phyloP scores from a whole-genome alignment of 2,329 filamentous ascomycete species.

The Arthrobotrys entomopaga region DNA sequence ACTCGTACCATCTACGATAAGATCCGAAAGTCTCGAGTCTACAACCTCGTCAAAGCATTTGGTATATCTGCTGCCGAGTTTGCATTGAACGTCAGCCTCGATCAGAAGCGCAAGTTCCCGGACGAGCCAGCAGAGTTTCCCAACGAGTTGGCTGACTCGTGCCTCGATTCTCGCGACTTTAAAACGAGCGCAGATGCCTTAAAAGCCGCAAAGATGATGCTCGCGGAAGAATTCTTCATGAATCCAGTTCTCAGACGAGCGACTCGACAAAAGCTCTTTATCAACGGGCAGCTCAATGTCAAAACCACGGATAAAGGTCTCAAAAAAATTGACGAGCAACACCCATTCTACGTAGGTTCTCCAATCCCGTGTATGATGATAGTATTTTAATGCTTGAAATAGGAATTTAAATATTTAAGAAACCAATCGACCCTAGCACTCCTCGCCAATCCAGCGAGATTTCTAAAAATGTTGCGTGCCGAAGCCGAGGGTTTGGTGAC shows the following conservation, averaged over 20 bases:
- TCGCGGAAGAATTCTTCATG: slow-evolving; percentile 86
- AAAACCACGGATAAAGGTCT: slow-evolving; percentile 92
- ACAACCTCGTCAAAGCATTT: slow-evolving; percentile 85
- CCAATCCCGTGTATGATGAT: neutral
- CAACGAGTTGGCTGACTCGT: slow-evolving; percentile 83
- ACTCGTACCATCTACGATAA: slow-evolving; percentile 84
- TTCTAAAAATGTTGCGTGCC: slow-evolving; percentile 95
- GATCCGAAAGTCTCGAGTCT: slow-evolving; percentile 80
- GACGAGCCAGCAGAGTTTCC: slow-evolving; percentile 85
- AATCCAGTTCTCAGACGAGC: slow-evolving; percentile 90
- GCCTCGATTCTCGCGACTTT: slow-evolving; percentile 77
- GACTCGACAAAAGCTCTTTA: slow-evolving; percentile 84
- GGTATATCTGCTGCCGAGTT: slow-evolving; percentile 90
- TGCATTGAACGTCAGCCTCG: slow-evolving; percentile 82
- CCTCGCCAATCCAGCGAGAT: slow-evolving; percentile 84
- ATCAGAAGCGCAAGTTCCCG: slow-evolving; percentile 80
- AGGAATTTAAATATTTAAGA: slow-evolving; percentile 92
- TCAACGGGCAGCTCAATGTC: slow-evolving; percentile 84
- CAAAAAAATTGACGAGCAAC: slow-evolving; percentile 90
- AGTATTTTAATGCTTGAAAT: slow-evolving; percentile 6
- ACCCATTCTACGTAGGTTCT: slow-evolving; percentile 77
- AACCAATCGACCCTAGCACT: slow-evolving; percentile 87
- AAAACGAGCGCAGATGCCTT: slow-evolving; percentile 79
- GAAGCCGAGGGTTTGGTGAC: slow-evolving; percentile 93
- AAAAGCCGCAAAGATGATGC: slow-evolving; percentile 83